phyloP scores from a whole-genome alignment of 192 early-diverging fungal genomes.

The Helicostylum pulchrum region DNA sequence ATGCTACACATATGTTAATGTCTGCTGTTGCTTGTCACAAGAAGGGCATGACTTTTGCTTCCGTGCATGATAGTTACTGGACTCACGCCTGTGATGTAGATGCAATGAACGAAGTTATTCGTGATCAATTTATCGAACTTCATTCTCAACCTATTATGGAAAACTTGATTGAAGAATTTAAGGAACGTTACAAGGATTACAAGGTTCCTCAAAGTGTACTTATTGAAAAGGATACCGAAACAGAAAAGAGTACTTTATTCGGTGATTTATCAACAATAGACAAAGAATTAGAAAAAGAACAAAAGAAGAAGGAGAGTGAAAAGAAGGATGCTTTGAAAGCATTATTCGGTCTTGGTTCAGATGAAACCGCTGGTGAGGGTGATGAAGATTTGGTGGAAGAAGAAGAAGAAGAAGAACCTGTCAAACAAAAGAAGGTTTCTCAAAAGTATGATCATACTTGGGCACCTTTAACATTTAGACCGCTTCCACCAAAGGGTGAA shows the following conservation, averaged over 20 bases:
- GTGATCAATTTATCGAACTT: slow-evolving; percentile 87
- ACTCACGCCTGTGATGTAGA: slow-evolving; percentile 91
- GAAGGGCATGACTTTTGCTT: slow-evolving; percentile 80
- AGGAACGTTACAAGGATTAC: slow-evolving; percentile 72
- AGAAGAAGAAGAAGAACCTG: slow-evolving; percentile 38
- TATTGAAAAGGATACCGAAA: not conserved
- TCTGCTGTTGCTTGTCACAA: slow-evolving; percentile 83
- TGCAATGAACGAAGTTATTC: slow-evolving; percentile 77
- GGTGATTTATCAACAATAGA: not conserved
- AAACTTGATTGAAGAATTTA: slow-evolving; percentile 77
- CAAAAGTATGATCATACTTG: slow-evolving; percentile 38
- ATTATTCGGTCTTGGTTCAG: slow-evolving; percentile 24
- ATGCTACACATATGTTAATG: slow-evolving; percentile 96
- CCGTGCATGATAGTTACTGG: slow-evolving; percentile 99
- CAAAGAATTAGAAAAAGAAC: slow-evolving; percentile 9
- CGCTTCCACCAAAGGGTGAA: slow-evolving; percentile 76
- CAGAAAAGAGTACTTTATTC: slow-evolving; percentile 16
- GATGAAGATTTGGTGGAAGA: slow-evolving; percentile 47
- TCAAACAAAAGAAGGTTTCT: slow-evolving; percentile 26
- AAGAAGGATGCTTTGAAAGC: slow-evolving; percentile 19
- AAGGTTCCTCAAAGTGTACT: slow-evolving; percentile 55
- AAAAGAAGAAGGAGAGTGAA: slow-evolving; percentile 9
- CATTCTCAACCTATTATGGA: slow-evolving; percentile 85
- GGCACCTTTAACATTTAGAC: slow-evolving; percentile 63
- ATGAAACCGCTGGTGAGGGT: slow-evolving; percentile 29